A percentile compares a stretch with the other conserved stretches of the same genome.
These are phyloP conservation scores for Lactarius psammicola DNA, from an alignment of 768 basidiomycete species.

Conservation along the genomic window DNA sequence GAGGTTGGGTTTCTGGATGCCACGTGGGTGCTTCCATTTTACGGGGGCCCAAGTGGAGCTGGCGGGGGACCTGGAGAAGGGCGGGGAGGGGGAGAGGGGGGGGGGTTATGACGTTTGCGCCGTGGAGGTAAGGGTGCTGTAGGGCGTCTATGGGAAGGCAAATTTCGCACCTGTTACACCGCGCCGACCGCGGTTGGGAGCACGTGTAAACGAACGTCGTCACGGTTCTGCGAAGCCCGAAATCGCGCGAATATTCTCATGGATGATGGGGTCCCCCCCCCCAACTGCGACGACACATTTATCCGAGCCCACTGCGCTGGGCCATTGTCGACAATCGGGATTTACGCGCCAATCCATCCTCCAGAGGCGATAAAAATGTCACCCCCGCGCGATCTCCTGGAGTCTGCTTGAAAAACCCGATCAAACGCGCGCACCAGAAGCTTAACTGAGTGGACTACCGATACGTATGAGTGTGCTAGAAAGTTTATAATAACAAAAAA, in stretches of 20 bases:
- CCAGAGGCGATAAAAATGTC: slow-evolving; percentile 6
- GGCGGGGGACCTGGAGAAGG: slow-evolving; percentile 18
- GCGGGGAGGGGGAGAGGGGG: not conserved
- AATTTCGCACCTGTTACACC: slow-evolving; percentile 5
- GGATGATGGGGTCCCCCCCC: not conserved
- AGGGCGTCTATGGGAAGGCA: not conserved
- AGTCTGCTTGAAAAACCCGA: slow-evolving; percentile 5
- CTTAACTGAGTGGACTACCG: not conserved
- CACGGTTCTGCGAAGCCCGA: slow-evolving; percentile 10
- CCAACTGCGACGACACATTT: slow-evolving; percentile 1
- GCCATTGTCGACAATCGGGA: slow-evolving; percentile 1
- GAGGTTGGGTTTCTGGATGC: not conserved
- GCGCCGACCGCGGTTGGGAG: slow-evolving; percentile 21
- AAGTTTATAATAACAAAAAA: slow-evolving; percentile 5
- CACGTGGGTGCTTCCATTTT: slow-evolving; percentile 14
- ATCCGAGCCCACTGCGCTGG: slow-evolving; percentile 12
- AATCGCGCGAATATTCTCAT: slow-evolving; percentile 18
- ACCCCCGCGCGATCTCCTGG: not conserved
- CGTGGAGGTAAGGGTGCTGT: slow-evolving; percentile 4
- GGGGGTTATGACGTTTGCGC: slow-evolving; percentile 9
- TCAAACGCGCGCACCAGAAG: slow-evolving; percentile 9
- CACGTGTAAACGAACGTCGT: slow-evolving; percentile 2
- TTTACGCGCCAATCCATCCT: not conserved
- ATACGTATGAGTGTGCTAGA: slow-evolving; percentile 7
- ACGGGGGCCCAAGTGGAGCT: not conserved